phyloP scores from a whole-genome alignment of 2,329 filamentous ascomycete genomes.

The Zalaria obscura region DNA sequence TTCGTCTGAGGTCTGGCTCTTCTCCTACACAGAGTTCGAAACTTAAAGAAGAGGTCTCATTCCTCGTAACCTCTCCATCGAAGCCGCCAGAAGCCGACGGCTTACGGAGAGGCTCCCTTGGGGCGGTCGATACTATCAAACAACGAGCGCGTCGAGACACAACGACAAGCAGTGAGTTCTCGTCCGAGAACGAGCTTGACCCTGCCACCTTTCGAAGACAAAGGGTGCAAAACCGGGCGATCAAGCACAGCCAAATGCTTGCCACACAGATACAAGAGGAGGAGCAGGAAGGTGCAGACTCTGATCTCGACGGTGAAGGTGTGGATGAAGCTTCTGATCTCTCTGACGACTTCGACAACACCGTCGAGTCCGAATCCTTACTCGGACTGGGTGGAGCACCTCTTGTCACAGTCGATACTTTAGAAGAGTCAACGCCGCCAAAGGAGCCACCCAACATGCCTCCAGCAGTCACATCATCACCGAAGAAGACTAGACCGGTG shows the following conservation, averaged over 20 bases:
- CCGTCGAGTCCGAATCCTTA: slow-evolving; percentile 44
- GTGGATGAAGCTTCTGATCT: slow-evolving; percentile 23
- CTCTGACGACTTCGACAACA: slow-evolving; percentile 47
- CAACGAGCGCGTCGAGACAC: slow-evolving; percentile 59
- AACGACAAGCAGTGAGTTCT: slow-evolving; percentile 70
- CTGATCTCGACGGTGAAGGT: slow-evolving; percentile 24
- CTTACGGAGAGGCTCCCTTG: slow-evolving; percentile 53
- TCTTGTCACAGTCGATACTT: slow-evolving; percentile 50
- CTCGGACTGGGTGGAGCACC: slow-evolving; percentile 16
- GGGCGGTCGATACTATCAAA: slow-evolving; percentile 47
- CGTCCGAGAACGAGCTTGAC: slow-evolving; percentile 68
- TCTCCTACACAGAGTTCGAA: slow-evolving; percentile 65
- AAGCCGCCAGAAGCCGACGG: slow-evolving; percentile 23
- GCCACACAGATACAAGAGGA: slow-evolving; percentile 40
- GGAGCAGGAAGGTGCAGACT: slow-evolving; percentile 18
- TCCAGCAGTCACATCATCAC: slow-evolving; percentile 38
- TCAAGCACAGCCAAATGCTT: slow-evolving; percentile 39
- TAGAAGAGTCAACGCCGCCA: slow-evolving; percentile 36
- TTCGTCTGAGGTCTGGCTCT: slow-evolving; percentile 72
- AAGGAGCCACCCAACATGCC: slow-evolving; percentile 28
- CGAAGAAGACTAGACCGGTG: slow-evolving; percentile 46
- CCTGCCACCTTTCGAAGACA: slow-evolving; percentile 46
- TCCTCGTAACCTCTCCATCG: slow-evolving; percentile 43
- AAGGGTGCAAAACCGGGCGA: slow-evolving; percentile 40
- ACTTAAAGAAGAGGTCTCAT: slow-evolving; percentile 37